phyloP scores from a whole-genome alignment of 139 green algal species.

The Chlamydomonas sp. region DNA sequence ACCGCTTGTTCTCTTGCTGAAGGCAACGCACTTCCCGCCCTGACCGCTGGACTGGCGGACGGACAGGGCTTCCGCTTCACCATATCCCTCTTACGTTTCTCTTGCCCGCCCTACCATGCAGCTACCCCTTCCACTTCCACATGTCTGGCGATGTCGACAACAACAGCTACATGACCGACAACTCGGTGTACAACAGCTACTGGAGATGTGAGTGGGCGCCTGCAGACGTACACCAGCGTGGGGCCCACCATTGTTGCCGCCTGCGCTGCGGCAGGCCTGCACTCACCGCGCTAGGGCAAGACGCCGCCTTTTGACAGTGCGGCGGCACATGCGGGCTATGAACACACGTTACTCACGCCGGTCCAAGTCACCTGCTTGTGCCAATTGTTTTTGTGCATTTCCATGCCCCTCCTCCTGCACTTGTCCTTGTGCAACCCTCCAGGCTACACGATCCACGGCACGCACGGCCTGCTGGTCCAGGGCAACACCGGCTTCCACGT shows the following conservation, averaged over 20 bases:
- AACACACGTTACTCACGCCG: no score
- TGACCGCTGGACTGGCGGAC: not conserved
- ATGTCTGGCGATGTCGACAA: not conserved
- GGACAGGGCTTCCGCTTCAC: not conserved
- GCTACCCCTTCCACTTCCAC: slow-evolving; percentile 7
- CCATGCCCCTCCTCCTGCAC: not conserved
- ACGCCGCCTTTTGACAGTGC: not conserved
- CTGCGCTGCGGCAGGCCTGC: no score
- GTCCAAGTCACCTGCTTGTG: not conserved
- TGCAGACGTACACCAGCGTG: no score
- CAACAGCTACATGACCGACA: not conserved
- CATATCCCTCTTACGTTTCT: not conserved
- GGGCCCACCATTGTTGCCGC: no score
- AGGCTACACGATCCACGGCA: slow-evolving; percentile 1
- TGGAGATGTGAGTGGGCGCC: not conserved
- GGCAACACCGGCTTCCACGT: slow-evolving; percentile 3
- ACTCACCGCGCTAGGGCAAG: no score
- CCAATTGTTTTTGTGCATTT: not conserved
- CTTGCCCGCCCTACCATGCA: not conserved
- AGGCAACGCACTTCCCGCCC: no score
- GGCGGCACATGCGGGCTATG: not conserved
- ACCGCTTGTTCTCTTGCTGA: no score
- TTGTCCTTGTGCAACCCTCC: not conserved
- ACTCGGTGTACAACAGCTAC: not conserved
- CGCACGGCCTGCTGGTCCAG: not conserved